Evolutionary conservation across 345 rosid genomes (phyloP).

Genomic region (Eucalyptus dawsonii): DNA sequence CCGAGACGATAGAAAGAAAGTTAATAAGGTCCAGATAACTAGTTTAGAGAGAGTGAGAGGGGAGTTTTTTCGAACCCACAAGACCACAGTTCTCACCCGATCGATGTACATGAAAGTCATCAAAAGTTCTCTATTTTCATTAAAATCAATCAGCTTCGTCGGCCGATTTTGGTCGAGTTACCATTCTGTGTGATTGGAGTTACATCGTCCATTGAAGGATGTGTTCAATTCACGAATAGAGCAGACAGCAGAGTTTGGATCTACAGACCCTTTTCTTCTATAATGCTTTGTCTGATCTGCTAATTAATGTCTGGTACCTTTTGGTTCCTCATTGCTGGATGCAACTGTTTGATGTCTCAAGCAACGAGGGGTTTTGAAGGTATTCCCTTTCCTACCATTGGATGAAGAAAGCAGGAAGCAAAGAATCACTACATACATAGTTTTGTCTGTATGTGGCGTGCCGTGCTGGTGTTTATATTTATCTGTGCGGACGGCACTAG

Average conservation of each 20-base stretch:
- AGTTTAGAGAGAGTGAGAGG: not conserved
- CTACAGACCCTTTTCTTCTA: not conserved
- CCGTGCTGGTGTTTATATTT: not conserved
- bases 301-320: not conserved
- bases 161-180: not conserved
- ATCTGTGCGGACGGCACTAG: not conserved
- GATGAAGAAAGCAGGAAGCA: not conserved
- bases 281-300: not conserved
- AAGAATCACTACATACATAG: not conserved
- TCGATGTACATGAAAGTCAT: not conserved
- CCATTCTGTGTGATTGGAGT: not conserved
- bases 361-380: not conserved
- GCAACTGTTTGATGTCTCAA: not conserved
- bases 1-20: not conserved
- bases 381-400: not conserved
- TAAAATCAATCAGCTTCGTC: not conserved
- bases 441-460: not conserved
- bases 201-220: not conserved
- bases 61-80: not conserved
- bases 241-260: not conserved
- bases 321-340: not conserved
- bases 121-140: not conserved
- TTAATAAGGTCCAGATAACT: not conserved
- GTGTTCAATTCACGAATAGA: not conserved
- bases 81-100: not conserved